Percentiles rank a stretch among this genome's conserved stretches.
These are phyloP conservation scores for Podospora didyma DNA, from an alignment of 495 filamentous ascomycete species.

Conservation along the genomic window DNA sequence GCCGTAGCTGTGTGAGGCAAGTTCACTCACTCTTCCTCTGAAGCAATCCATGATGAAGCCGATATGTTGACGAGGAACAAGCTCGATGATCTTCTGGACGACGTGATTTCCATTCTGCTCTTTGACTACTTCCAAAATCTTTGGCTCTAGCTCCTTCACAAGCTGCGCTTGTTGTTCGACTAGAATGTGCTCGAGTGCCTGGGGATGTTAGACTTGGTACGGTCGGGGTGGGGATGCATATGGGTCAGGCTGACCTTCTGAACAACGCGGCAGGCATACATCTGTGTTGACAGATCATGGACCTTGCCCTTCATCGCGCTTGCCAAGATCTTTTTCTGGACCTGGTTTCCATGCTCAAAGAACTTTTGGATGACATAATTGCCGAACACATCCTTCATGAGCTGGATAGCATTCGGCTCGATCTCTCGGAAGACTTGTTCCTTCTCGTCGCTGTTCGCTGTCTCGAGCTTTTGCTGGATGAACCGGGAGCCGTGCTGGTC, in stretches of 20 bases:
- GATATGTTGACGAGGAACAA: constrained; percentile 75
- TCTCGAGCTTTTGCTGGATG: constrained; percentile 91
- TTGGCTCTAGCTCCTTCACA: constrained; percentile 75
- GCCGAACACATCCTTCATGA: constrained; percentile 96
- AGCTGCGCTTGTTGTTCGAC: constrained; percentile 84
- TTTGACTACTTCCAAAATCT: constrained; percentile 76
- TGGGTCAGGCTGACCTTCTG: constrained; percentile 66
- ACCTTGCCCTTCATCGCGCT: constrained; percentile 84
- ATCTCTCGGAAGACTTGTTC: constrained; percentile 91
- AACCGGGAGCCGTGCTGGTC: constrained; percentile 95
- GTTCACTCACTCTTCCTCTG: constrained; percentile 68
- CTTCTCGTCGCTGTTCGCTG: constrained; percentile 95
- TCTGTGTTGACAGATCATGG: constrained; percentile 72
- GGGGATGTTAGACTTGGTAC: constrained; percentile 7
- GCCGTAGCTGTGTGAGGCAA: constrained; percentile 80
- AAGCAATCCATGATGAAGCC: constrained; percentile 88
- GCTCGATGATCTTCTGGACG: constrained; percentile 89
- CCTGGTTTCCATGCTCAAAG: constrained; percentile 93
- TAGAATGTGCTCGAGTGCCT: constrained; percentile 90
- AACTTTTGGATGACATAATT: constrained; percentile 99
- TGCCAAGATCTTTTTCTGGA: constrained; percentile 84
- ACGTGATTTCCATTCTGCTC: constrained; percentile 97
- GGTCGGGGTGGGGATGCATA: not conserved
- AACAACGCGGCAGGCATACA: constrained; percentile 95
- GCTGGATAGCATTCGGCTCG: constrained; percentile 70